Percentiles rank a stretch among this genome's conserved stretches.
Evolutionary conservation across 2,329 filamentous ascomycete genomes (phyloP).

Genomic region (Colletotrichum tropicale): DNA sequence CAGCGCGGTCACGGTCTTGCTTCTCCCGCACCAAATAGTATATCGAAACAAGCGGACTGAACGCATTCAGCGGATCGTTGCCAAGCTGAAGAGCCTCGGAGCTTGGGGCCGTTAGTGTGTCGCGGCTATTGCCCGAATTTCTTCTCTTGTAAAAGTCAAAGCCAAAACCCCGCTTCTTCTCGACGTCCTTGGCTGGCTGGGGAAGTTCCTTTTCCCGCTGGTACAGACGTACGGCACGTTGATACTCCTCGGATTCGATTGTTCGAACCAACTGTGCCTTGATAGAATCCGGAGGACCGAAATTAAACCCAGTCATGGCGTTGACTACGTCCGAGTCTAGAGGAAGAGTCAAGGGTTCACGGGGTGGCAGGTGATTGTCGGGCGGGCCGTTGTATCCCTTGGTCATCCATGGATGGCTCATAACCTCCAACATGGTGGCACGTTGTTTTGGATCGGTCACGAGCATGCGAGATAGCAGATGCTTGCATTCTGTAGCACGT

Average conservation of each 20-base stretch:
- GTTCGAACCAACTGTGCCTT: slow-evolving; percentile 79
- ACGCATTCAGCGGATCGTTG: slow-evolving; percentile 89
- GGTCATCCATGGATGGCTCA: slow-evolving; percentile 94
- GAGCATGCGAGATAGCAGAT: slow-evolving; percentile 92
- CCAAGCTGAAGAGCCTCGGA: slow-evolving; percentile 83
- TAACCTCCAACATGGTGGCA: slow-evolving; percentile 87
- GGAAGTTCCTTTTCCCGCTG: slow-evolving; percentile 69
- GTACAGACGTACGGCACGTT: slow-evolving; percentile 76
- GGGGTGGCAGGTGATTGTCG: slow-evolving; percentile 84
- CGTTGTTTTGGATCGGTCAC: slow-evolving; percentile 91
- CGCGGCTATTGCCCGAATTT: slow-evolving; percentile 86
- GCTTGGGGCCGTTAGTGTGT: slow-evolving; percentile 85
- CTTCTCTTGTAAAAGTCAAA: slow-evolving; percentile 98
- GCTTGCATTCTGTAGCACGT: slow-evolving; percentile 78
- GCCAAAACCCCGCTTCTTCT: slow-evolving; percentile 84
- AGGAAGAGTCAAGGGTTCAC: slow-evolving; percentile 85
- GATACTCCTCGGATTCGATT: slow-evolving; percentile 95
- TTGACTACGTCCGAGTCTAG: slow-evolving; percentile 83
- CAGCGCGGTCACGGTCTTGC: slow-evolving; percentile 73
- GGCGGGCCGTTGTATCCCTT: slow-evolving; percentile 88
- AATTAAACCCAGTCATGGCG: slow-evolving; percentile 98
- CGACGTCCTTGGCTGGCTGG: slow-evolving; percentile 65
- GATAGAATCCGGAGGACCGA: slow-evolving; percentile 86
- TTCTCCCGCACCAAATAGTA: slow-evolving; percentile 98
- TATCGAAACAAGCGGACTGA: slow-evolving; percentile 87